Evolutionary conservation across 805 yeast genomes (phyloP).

Genomic region (Grigorovia transvaalensis): DNA sequence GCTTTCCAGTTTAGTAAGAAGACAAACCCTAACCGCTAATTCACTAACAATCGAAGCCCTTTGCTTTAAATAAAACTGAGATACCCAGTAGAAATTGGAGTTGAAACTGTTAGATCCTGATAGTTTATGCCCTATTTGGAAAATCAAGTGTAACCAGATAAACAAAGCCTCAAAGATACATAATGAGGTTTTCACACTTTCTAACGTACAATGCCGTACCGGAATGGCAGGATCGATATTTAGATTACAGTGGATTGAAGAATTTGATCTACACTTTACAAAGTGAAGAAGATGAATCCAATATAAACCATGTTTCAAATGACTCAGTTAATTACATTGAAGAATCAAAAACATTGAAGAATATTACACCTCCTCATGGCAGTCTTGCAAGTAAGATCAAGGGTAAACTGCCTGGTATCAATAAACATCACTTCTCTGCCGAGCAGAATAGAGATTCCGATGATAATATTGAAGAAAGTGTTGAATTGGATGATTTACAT

Average conservation of each 20-base stretch:
- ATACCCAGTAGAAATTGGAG: too few relatives aligned
- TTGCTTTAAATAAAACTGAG: too few relatives aligned
- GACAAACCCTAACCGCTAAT: background rate
- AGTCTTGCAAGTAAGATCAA: slow-evolving; percentile 7
- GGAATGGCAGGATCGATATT: slow-evolving; percentile 77
- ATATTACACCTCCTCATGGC: background rate
- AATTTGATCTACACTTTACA: slow-evolving; percentile 48
- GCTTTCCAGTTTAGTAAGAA: background rate
- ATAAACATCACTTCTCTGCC: background rate
- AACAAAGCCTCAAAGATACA: too few relatives aligned
- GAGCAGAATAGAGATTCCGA: background rate
- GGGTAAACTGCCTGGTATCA: slow-evolving; percentile 7
- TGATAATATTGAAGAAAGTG: slow-evolving; percentile 11
- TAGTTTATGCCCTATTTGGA: too few relatives aligned
- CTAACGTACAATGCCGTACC: slow-evolving; percentile 64
- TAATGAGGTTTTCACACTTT: slow-evolving; percentile 65
- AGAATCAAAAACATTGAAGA: background rate
- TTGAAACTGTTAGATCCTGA: too few relatives aligned
- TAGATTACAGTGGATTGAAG: slow-evolving; percentile 55
- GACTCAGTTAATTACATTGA: background rate
- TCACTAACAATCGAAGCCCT: background rate
- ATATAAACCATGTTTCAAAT: background rate
- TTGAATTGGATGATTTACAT: slow-evolving; percentile 19
- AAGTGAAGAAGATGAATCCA: slow-evolving; percentile 20
- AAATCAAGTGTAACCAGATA: too few relatives aligned